These are phyloP conservation scores for Dioscorea zingiberensis DNA, from an alignment of 106 monocot species.

Conservation along the genomic window DNA sequence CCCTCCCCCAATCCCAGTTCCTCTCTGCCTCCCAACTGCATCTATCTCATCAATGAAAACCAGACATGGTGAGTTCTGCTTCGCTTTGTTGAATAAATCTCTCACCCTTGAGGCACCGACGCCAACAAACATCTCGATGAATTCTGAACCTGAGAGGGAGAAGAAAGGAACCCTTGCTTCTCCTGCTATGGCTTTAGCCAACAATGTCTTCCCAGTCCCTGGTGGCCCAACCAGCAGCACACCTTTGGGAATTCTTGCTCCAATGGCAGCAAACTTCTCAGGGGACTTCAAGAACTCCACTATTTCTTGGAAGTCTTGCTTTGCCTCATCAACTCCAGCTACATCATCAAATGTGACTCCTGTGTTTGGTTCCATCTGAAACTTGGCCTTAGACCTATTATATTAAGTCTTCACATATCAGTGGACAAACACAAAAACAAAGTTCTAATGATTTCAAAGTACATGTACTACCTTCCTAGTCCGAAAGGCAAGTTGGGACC, in stretches of 20 bases:
- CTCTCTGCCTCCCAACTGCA: constrained; percentile 58
- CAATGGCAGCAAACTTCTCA: constrained; percentile 56
- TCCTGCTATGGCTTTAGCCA: constrained; percentile 70
- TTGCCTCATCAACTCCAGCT: constrained; percentile 73
- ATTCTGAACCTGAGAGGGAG: constrained; percentile 68
- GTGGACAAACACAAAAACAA: too few relatives aligned
- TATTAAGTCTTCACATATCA: too few relatives aligned
- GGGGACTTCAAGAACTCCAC: constrained; percentile 60
- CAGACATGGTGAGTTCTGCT: constrained; percentile 60
- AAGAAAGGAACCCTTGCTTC: constrained; percentile 82
- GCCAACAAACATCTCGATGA: constrained; percentile 80
- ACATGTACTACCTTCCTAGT: constrained; percentile 51
- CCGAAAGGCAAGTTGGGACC: constrained; percentile 58
- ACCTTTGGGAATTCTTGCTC: constrained; percentile 65
- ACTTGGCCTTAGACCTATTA: constrained; percentile 66
- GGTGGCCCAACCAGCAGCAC: constrained; percentile 63
- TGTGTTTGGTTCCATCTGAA: constrained; percentile 81
- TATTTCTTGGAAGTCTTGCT: constrained; percentile 71
- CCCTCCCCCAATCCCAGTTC: constrained; percentile 75
- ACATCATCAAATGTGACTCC: constrained; percentile 78
- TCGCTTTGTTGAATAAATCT: constrained; percentile 75
- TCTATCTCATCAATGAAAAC: constrained; percentile 82
- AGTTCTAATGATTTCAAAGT: too few relatives aligned
- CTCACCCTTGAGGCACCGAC: constrained; percentile 69
- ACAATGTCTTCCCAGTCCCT: constrained; percentile 59